phyloP scores from a whole-genome alignment of 768 basidiomycete genomes.

The Mycena sanguinolenta region DNA sequence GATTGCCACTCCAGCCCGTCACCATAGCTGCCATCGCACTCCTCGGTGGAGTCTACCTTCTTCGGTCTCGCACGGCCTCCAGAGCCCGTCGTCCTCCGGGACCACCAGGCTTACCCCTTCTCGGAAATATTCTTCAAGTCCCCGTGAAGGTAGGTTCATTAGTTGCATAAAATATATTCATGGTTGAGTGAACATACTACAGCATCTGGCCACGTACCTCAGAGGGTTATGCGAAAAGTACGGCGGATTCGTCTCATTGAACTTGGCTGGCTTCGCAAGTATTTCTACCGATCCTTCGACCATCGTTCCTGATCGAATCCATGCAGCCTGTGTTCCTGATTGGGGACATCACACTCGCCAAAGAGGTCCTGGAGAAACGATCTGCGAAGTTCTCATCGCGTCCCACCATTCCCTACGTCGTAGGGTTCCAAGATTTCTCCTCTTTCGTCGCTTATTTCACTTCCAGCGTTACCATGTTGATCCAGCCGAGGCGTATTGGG shows the following conservation, averaged over 20 bases:
- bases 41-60: background rate
- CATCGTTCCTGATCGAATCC: too few species aligned
- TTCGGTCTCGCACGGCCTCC: background rate
- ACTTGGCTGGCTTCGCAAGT: too few species aligned
- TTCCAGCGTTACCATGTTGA: background rate
- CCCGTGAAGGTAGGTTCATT: background rate
- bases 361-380: background rate
- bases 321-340: too few species aligned
- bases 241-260: background rate
- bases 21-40: background rate
- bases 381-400: background rate
- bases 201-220: background rate
- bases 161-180: background rate
- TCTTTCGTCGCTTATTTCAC: background rate
- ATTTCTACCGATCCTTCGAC: too few species aligned
- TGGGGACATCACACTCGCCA: too few species aligned
- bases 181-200: background rate
- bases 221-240: background rate
- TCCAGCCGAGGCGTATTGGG: background rate
- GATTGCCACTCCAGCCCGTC: background rate
- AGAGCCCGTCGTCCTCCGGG: background rate
- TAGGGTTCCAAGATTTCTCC: background rate
- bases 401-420: background rate
- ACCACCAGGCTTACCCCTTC: constrained; percentile 1
- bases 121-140: background rate